Evolutionary conservation across 202 grass and related monocot genomes (phyloP), one percentile per base, ranked within the genome.

Genomic region (Hordeum pubiflorum): DNA sequence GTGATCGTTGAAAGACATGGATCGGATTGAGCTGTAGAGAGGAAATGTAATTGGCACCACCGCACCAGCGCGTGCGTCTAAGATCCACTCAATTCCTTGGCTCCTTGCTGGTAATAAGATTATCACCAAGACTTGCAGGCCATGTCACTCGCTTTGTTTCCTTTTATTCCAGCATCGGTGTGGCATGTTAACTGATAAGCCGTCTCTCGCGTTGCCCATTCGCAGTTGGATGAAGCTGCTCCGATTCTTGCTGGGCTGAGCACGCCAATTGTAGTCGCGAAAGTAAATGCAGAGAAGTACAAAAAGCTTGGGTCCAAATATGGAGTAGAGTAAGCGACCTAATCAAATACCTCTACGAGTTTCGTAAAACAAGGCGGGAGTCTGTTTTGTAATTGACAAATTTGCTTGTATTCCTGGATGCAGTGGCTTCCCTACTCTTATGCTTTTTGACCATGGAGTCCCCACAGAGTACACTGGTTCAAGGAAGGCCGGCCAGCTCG

Each of bases 181-280:
- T 5, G 12, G 8, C 17, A 50, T 59, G 37, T 77, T 21, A 81
- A 24, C 17, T 78, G 58, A 73, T 73, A 14, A 74, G 5, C 38
- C 18, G 31, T 63, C 3, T 7, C 3, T 60, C 4, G 1, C 2
- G 18, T 79, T 91, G 13, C 65, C 15, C 57, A 80, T 69, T 43
- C 83, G 72, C 86, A 98, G 95, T 76, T 98, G 67, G 90, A 98
- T 72, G 87, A 89, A 44, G 92, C 92, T 91, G 92, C 95, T 91
- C 85, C 70, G 0, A 29, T 82, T 61, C 76, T 98, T 58, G 88
- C 88, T 64, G 84, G 41, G 29, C 38, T 98, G 77, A 68, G 83
- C 64, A 79, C 88, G 29, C 92, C 95, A 33, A 84, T 98, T 26
- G 4, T 88, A 24, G 39, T 98, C n/a, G 80, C 88, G 18, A 98